Conservation (phyloP, 108 stramenopile species). For the Fistulifera solaris region DNA sequence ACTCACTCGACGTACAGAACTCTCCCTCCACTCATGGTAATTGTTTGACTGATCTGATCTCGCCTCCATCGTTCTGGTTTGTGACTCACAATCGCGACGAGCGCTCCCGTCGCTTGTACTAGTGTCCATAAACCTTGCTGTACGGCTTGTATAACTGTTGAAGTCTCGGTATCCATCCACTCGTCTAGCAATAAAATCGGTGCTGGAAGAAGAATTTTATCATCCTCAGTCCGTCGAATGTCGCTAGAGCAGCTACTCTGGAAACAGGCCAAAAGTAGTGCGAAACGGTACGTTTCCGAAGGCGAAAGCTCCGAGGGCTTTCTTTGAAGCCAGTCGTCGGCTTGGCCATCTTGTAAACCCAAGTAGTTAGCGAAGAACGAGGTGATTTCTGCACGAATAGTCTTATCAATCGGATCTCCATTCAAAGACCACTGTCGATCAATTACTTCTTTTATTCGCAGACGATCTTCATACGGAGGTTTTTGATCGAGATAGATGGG, state of each 20-base stretch:
- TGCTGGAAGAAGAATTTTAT: slow-evolving; percentile 9
- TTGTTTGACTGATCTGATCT: background rate
- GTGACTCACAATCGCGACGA: slow-evolving; percentile 34
- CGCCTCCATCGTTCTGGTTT: slow-evolving; percentile 26
- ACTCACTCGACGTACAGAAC: slow-evolving; percentile 6
- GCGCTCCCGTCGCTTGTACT: slow-evolving; percentile 7
- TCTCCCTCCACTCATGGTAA: slow-evolving; percentile 7
- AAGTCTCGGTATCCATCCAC: slow-evolving; percentile 45
- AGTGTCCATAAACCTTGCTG: slow-evolving; percentile 12
- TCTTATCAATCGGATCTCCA: background rate
- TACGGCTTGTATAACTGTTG: slow-evolving; percentile 18
- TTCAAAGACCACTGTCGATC: background rate
- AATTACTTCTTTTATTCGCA: slow-evolving; percentile 1
- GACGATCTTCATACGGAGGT: slow-evolving; percentile 6
- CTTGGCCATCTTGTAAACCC: too few species aligned
- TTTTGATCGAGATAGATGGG: slow-evolving; percentile 25
- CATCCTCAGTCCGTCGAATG: background rate
- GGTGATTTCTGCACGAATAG: background rate
- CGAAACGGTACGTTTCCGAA: slow-evolving; percentile 23
- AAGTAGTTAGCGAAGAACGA: background rate
- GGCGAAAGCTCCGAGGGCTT: slow-evolving; percentile 21
- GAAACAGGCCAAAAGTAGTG: slow-evolving; percentile 20
- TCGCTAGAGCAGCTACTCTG: slow-evolving; percentile 9
- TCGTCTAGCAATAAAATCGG: slow-evolving; percentile 45
- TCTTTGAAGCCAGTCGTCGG: background rate